These are phyloP conservation scores for Hypoxylon lenormandii DNA, from an alignment of 495 filamentous ascomycete species.

Conservation along the genomic window DNA sequence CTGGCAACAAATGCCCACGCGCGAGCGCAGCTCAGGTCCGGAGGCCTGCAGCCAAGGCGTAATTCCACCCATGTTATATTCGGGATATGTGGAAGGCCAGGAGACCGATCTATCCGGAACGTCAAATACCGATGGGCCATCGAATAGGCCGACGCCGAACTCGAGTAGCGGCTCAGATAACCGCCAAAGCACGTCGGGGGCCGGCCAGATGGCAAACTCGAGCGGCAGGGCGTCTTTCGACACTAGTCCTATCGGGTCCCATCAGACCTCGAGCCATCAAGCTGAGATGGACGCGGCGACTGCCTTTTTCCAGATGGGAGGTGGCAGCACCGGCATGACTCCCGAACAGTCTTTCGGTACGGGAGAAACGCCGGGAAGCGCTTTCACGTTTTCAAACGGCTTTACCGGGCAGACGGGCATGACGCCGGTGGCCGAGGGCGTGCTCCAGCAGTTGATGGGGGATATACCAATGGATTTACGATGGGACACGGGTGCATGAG, in stretches of 20 bases:
- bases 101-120: slow-evolving; percentile 56
- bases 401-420: slow-evolving; percentile 59
- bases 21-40: slow-evolving; percentile 47
- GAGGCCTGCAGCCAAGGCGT: slow-evolving; percentile 46
- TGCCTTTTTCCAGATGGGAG: slow-evolving; percentile 53
- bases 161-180: slow-evolving; percentile 63
- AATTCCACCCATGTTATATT: slow-evolving; percentile 49
- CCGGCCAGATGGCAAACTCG: slow-evolving; percentile 45
- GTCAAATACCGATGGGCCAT: slow-evolving; percentile 55
- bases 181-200: slow-evolving; percentile 45
- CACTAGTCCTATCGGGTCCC: slow-evolving; percentile 57
- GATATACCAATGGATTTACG: slow-evolving; percentile 58
- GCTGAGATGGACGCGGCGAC: slow-evolving; percentile 49
- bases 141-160: slow-evolving; percentile 64
- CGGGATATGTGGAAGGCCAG: slow-evolving; percentile 43
- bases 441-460: slow-evolving; percentile 62
- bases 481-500: slow-evolving; percentile 50
- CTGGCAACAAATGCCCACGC: slow-evolving; percentile 55
- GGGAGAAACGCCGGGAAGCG: slow-evolving; percentile 51
- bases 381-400: slow-evolving; percentile 54
- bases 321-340: slow-evolving; percentile 52
- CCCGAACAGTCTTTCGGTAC: slow-evolving; percentile 47
- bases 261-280: slow-evolving; percentile 53
- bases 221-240: slow-evolving; percentile 60
- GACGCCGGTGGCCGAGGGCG: slow-evolving; percentile 63